Evolutionary conservation across 768 basidiomycete genomes (phyloP).

Genomic region (Trametes elegans): DNA sequence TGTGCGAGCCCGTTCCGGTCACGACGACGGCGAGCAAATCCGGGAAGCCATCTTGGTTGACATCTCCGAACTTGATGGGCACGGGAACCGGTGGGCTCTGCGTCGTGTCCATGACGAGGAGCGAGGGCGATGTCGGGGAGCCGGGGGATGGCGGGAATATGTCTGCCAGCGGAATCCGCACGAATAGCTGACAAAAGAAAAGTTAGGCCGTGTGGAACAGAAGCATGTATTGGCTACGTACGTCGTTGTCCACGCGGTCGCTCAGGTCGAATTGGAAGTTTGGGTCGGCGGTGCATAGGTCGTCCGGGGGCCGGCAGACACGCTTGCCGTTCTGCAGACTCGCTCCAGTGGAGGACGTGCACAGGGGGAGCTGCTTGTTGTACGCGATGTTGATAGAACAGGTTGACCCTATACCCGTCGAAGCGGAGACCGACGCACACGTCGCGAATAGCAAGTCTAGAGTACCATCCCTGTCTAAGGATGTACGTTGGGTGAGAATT

Average conservation of each 20-base stretch:
- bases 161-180: constrained; percentile 60
- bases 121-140: constrained; percentile 38
- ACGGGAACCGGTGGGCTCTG: constrained; percentile 69
- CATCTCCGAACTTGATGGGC: constrained; percentile 82
- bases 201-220: not conserved
- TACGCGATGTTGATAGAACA: constrained; percentile 91
- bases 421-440: constrained; percentile 66
- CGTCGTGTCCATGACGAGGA: constrained; percentile 70
- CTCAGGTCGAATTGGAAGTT: constrained; percentile 76
- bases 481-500: not conserved
- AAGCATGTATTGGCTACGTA: constrained; percentile 30
- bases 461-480: constrained; percentile 87
- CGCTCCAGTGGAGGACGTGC: constrained; percentile 53
- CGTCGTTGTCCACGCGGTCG: constrained; percentile 48
- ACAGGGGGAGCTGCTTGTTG: constrained; percentile 87
- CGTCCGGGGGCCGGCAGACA: constrained; percentile 71
- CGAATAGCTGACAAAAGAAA: constrained; percentile 49
- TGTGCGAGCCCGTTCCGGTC: constrained; percentile 37
- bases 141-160: constrained; percentile 45
- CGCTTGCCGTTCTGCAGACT: constrained; percentile 48
- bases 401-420: constrained; percentile 67
- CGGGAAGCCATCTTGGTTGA: constrained; percentile 91
- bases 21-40: constrained; percentile 69
- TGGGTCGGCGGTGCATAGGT: constrained; percentile 81
- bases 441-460: constrained; percentile 93